Conservation (phyloP, 2,329 filamentous ascomycete genomes). For the Fusarium tanahbumbuense region DNA sequence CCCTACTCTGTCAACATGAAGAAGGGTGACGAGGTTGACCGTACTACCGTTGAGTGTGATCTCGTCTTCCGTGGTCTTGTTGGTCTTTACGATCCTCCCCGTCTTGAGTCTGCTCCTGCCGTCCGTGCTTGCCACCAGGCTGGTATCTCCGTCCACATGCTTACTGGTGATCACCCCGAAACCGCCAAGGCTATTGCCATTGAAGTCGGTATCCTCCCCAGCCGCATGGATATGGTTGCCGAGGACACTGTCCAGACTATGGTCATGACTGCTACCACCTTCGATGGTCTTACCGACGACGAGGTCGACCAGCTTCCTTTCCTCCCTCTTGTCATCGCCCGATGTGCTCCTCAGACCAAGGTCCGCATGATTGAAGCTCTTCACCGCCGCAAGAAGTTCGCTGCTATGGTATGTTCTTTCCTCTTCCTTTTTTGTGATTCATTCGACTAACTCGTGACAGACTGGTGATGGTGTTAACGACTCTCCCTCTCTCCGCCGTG, state of each 20-base stretch:
- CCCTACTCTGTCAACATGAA: constrained; percentile 52
- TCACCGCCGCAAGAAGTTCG: constrained; percentile 72
- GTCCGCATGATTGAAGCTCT: constrained; percentile 80
- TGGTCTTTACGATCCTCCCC: constrained; percentile 78
- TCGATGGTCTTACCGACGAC: constrained; percentile 71
- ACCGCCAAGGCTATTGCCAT: constrained; percentile 72
- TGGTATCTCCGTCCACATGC: constrained; percentile 75
- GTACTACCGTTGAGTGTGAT: constrained; percentile 67
- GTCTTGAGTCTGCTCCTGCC: constrained; percentile 71
- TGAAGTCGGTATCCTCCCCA: constrained; percentile 69
- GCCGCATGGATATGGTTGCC: constrained; percentile 61
- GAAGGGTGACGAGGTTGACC: constrained; percentile 59
- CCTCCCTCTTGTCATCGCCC: constrained; percentile 74
- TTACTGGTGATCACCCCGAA: constrained; percentile 74
- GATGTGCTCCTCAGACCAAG: constrained; percentile 77
- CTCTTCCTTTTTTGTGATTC: neutral
- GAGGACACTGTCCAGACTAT: constrained; percentile 66
- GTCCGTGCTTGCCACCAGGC: constrained; percentile 70
- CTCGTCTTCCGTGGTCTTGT: constrained; percentile 75
- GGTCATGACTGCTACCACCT: constrained; percentile 73
- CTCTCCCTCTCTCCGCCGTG: constrained; percentile 74
- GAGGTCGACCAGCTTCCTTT: constrained; percentile 73
- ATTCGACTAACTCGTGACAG: constrained; percentile 35
- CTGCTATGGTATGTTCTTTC: constrained; percentile 66
- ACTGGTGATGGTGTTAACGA: constrained; percentile 82